phyloP scores from a whole-genome alignment of 768 basidiomycete species.

The Lentinus tigrinus region DNA sequence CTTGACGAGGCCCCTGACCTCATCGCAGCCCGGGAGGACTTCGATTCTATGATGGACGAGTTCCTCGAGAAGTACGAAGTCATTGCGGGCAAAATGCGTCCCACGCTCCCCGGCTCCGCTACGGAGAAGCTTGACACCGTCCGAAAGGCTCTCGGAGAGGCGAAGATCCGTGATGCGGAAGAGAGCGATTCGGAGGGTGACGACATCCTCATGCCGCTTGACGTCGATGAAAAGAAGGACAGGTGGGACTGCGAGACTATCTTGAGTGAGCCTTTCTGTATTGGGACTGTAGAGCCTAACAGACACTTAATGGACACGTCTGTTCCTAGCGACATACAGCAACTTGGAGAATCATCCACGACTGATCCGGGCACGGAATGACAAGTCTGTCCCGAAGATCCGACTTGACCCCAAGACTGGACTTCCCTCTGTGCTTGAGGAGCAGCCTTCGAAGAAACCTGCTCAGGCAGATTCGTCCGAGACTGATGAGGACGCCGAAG shows the following conservation, averaged over 20 bases:
- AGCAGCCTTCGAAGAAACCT: slow-evolving; percentile 16
- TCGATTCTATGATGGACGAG: slow-evolving; percentile 88
- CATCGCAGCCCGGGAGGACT: slow-evolving; percentile 83
- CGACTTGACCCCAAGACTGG: slow-evolving; percentile 75
- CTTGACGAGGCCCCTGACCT: slow-evolving; percentile 70
- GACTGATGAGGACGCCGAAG: slow-evolving; percentile 32
- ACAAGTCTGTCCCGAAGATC: slow-evolving; percentile 60
- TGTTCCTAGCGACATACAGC: slow-evolving; percentile 79
- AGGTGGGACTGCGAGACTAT: slow-evolving; percentile 98
- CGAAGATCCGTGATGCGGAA: slow-evolving; percentile 48
- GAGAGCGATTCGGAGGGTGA: slow-evolving; percentile 50
- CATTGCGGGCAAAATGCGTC: slow-evolving; percentile 82
- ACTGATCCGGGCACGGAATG: slow-evolving; percentile 69
- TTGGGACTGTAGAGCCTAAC: background rate
- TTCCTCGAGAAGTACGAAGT: slow-evolving; percentile 92
- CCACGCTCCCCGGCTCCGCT: slow-evolving; percentile 68
- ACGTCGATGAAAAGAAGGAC: slow-evolving; percentile 60
- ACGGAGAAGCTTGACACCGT: slow-evolving; percentile 80
- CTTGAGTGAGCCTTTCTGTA: slow-evolving; percentile 56
- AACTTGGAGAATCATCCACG: slow-evolving; percentile 97
- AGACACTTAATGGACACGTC: background rate
- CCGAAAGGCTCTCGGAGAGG: slow-evolving; percentile 75
- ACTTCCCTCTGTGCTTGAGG: slow-evolving; percentile 55
- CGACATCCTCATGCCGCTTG: slow-evolving; percentile 39
- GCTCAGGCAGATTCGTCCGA: background rate